Base-by-base conservation (phyloP, 495 filamentous ascomycete species). In the Cercophora samala region DNA sequence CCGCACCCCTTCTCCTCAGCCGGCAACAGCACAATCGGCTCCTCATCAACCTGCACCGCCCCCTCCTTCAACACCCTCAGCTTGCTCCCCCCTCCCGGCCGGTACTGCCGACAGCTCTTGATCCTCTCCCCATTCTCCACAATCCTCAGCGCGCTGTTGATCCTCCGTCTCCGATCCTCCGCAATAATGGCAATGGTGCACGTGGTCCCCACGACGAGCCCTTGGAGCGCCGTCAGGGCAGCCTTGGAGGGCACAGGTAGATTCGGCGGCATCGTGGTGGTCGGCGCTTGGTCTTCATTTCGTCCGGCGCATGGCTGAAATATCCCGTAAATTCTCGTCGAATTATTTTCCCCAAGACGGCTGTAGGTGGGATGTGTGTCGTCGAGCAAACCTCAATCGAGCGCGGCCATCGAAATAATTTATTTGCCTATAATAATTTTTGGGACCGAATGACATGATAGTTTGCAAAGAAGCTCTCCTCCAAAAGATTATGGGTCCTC, bases 161-260 rank as follows among this genome's bases (percentile, higher is more conserved):
- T 83, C 51, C 78, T 75, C 9, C 84, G 78, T 55, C 84, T 79
- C 51, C 81, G 83, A 71, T 86, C 84, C 69, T 87, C 84, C 69
- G 82, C 74, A 59, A 87, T 68, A 23, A 83, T 74, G 64, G 80
- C 81, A 64, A 87, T 72, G 24, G 81, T 83, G 74, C 83, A 86
- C 3, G 84, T 81, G 4, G 82, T 83, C 63, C 83, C 83, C 0
- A 86, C 66, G 60, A 80, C 79, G 60, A 87, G 75, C 58, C 81
- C 78, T 56, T 82, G 82, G 52, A 87, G 78, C 58, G 82, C 79
- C 66, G 81, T 80, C 63, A 86, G 70, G 67, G 81, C 84, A 61
- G 80, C 81, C 75, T 84, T 85, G 64, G 84, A 85, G 46, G 83
- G 82, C 56, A 84, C 78, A 66, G 81, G 80, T 51, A 83, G 77